A percentile compares a stretch with the other conserved stretches of the same genome.
phyloP scores from a whole-genome alignment of 2,329 filamentous ascomycete species.

The Sarocladium strictum region DNA sequence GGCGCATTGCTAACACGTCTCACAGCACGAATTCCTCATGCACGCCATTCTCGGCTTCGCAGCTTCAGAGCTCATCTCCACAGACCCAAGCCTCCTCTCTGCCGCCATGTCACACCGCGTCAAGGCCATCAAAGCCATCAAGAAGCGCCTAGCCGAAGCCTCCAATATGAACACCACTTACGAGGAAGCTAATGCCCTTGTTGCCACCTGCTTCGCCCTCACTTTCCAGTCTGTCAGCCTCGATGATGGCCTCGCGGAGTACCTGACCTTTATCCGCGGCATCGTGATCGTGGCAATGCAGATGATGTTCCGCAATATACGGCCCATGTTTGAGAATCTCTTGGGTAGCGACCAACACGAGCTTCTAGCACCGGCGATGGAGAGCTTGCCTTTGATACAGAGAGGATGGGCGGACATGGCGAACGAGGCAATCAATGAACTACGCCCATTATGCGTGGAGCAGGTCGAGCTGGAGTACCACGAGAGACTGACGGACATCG shows the following conservation, averaged over 20 bases:
- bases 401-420: slow-evolving; percentile 41
- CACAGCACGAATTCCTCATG: slow-evolving; percentile 60
- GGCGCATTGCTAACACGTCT: slow-evolving; percentile 13
- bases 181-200: slow-evolving; percentile 52
- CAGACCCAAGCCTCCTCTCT: slow-evolving; percentile 44
- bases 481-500: slow-evolving; percentile 37
- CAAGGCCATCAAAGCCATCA: slow-evolving; percentile 58
- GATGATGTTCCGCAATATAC: slow-evolving; percentile 43
- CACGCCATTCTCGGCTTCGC: slow-evolving; percentile 64
- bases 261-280: slow-evolving; percentile 54
- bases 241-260: slow-evolving; percentile 53
- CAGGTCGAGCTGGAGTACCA: slow-evolving; percentile 41
- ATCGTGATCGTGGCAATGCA: slow-evolving; percentile 49
- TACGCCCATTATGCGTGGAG: slow-evolving; percentile 38
- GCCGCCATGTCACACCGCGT: slow-evolving; percentile 59
- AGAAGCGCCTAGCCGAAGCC: slow-evolving; percentile 42
- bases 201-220: slow-evolving; percentile 54
- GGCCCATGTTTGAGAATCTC: slow-evolving; percentile 44
- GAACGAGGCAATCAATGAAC: slow-evolving; percentile 31
- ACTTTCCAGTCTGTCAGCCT: slow-evolving; percentile 53
- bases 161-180: slow-evolving; percentile 33
- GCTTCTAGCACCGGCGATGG: slow-evolving; percentile 39
- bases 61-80: slow-evolving; percentile 56
- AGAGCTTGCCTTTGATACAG: slow-evolving; percentile 38
- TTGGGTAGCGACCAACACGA: slow-evolving; percentile 33